Conservation (phyloP, 2,329 filamentous ascomycete genomes). For the Coniella vitis region DNA sequence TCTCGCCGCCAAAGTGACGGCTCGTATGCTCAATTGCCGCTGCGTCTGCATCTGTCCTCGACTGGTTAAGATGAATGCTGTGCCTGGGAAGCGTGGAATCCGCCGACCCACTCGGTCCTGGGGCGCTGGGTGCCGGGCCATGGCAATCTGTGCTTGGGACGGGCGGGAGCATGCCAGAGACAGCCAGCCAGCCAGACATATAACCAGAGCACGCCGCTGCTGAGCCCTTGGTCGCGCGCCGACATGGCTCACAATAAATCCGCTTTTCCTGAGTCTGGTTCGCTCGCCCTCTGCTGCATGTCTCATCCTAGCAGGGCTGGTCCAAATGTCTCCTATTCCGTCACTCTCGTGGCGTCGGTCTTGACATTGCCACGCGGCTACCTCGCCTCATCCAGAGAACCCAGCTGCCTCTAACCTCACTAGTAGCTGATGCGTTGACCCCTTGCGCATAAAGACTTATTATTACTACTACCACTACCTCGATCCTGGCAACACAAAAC, state of each 20-base stretch:
- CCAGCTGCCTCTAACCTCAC: no score
- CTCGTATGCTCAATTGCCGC: neutral
- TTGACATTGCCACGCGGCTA: neutral
- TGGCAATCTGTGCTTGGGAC: no score
- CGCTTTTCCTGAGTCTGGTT: neutral
- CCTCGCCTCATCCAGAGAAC: neutral
- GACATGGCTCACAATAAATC: neutral
- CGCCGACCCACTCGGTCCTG: neutral
- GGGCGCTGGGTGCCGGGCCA: neutral
- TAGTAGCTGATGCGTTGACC: no score
- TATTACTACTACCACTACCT: no score
- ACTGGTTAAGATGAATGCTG: no score
- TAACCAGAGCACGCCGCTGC: neutral
- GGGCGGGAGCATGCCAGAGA: no score
- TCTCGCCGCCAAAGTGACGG: neutral
- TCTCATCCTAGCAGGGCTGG: neutral
- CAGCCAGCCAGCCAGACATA: no score
- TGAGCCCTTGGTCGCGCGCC: neutral
- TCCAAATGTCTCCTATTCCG: neutral
- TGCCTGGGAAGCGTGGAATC: neutral
- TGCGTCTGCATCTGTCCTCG: neutral
- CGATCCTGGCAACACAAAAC: no score
- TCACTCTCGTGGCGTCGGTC: neutral
- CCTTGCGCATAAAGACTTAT: no score
- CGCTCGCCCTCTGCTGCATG: conserved; percentile 2